phyloP scores from a whole-genome alignment of 2,329 filamentous ascomycete genomes.

The Diaporthe velutina region DNA sequence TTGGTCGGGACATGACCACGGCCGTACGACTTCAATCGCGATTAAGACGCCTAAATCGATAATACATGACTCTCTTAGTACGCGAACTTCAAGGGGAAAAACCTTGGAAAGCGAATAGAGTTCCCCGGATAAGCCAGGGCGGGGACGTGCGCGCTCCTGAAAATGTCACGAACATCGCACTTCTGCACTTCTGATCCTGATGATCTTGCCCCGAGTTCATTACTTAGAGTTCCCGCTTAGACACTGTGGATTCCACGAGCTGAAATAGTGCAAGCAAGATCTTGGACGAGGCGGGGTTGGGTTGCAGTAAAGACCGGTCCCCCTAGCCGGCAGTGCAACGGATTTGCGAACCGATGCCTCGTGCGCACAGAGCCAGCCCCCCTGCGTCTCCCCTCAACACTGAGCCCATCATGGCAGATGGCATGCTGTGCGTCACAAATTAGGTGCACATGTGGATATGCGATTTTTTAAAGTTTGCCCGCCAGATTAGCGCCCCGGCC shows the following conservation, averaged over 20 bases:
- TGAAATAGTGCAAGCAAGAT: not conserved
- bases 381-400: not conserved
- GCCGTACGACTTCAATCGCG: no score
- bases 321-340: not conserved
- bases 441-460: not conserved
- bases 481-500: not conserved
- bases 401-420: not conserved
- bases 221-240: conserved; percentile 7
- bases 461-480: not conserved
- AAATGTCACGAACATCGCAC: not conserved
- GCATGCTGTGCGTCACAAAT: not conserved
- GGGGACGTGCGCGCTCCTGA: conserved; percentile 7
- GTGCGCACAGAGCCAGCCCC: not conserved
- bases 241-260: not conserved
- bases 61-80: not conserved
- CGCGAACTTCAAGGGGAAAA: not conserved
- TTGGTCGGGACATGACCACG: not conserved
- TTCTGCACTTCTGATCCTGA: not conserved
- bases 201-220: not conserved
- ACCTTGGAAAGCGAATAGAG: not conserved
- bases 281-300: not conserved
- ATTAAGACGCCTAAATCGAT: not conserved
- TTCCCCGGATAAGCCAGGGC: not conserved
- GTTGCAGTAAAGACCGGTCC: not conserved
- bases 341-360: conserved; percentile 6